phyloP scores from a whole-genome alignment of 2,329 filamentous ascomycete species.

The Penicillium sp. region DNA sequence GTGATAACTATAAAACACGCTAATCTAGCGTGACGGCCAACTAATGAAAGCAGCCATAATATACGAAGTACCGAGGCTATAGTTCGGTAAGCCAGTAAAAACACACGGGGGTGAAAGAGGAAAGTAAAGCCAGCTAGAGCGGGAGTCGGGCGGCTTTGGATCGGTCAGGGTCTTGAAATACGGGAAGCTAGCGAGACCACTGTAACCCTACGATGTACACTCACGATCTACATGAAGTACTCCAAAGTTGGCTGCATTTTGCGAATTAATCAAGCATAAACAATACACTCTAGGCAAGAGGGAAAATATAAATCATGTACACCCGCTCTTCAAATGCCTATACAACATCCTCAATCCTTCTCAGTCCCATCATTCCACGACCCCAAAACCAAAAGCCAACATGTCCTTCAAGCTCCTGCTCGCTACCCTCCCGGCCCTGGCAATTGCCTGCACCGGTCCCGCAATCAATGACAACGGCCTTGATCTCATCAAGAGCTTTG shows the following conservation, averaged over 20 bases:
- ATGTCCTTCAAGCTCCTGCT: background rate
- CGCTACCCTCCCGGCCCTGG: background rate
- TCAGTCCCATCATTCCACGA: background rate
- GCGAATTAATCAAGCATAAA: too few relatives aligned
- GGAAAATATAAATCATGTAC: background rate
- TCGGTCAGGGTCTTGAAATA: background rate
- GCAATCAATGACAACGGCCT: slow-evolving; percentile 36
- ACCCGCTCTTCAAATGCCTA: background rate
- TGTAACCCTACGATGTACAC: background rate
- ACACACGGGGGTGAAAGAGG: background rate
- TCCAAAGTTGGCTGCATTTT: background rate
- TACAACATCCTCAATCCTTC: background rate
- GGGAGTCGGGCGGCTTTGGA: background rate
- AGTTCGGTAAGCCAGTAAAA: background rate
- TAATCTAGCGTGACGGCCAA: slow-evolving; percentile 1
- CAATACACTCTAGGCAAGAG: background rate
- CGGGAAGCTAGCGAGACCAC: background rate
- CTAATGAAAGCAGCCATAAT: background rate
- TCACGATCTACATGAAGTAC: background rate
- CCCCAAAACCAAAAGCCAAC: background rate
- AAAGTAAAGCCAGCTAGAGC: background rate
- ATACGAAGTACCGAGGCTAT: background rate
- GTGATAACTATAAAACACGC: background rate
- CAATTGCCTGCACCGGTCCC: background rate
- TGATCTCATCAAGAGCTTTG: slow-evolving; percentile 38